These are phyloP conservation scores for Calonectria crousiana DNA, from an alignment of 2,329 filamentous ascomycete species.

Conservation along the genomic window DNA sequence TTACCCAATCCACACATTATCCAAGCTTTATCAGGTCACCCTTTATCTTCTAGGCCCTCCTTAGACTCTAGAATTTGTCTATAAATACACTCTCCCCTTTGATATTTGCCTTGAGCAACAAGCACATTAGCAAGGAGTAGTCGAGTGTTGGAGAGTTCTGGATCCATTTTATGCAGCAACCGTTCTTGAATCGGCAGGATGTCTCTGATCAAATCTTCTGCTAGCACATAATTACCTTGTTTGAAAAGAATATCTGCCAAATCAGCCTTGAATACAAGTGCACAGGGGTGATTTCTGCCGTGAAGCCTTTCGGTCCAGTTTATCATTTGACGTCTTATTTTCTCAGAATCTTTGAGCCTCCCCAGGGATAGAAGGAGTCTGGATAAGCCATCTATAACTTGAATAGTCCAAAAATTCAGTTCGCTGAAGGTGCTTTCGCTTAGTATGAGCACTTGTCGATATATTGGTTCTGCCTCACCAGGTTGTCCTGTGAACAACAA, in stretches of 20 bases:
- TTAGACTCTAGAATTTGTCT: neutral
- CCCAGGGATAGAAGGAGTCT: neutral
- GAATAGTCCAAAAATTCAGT: neutral
- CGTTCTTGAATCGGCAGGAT: neutral
- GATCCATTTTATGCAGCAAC: neutral
- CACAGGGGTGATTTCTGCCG: neutral
- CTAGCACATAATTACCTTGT: neutral
- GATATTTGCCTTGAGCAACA: neutral
- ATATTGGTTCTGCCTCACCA: neutral
- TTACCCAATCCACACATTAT: neutral
- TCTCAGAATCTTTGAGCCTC: neutral
- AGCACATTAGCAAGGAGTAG: neutral
- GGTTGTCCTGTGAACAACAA: neutral
- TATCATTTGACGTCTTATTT: neutral
- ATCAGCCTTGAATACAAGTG: neutral
- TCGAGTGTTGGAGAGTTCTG: neutral
- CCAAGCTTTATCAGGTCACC: accelerated
- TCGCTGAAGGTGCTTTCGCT: neutral
- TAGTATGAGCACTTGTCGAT: neutral
- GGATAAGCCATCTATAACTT: neutral
- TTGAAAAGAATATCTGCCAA: neutral
- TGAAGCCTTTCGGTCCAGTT: neutral
- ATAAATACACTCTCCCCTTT: neutral
- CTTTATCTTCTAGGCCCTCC: accelerated
- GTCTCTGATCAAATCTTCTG: neutral